These are phyloP conservation scores for Hypoxylon lienhwacheense DNA, from an alignment of 495 filamentous ascomycete species.

Conservation along the genomic window DNA sequence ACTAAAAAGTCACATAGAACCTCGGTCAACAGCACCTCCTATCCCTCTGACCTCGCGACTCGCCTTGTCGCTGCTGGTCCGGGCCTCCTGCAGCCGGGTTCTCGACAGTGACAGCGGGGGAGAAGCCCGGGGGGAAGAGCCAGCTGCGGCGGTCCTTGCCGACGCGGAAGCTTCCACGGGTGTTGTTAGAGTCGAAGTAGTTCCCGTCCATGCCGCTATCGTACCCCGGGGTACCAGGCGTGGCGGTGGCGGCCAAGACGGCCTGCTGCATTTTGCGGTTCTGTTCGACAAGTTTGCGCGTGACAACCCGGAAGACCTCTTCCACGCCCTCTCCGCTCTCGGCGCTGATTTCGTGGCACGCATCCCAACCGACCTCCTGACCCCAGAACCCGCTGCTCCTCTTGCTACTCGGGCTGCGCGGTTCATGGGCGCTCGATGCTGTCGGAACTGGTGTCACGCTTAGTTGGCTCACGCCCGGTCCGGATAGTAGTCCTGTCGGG, in stretches of 20 bases:
- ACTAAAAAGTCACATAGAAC: not conserved
- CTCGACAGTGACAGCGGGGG: constrained; percentile 50
- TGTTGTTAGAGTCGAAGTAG: constrained; percentile 53
- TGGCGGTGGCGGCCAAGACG: constrained; percentile 48
- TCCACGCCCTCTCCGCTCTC: constrained; percentile 95
- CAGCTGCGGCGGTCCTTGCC: constrained; percentile 65
- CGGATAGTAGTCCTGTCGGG: constrained; percentile 23
- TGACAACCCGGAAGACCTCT: constrained; percentile 94
- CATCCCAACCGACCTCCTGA: constrained; percentile 91
- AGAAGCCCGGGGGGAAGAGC: constrained; percentile 58
- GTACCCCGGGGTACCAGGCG: constrained; percentile 40
- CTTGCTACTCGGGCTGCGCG: constrained; percentile 71
- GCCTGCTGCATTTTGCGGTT: constrained; percentile 68
- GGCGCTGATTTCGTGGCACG: constrained; percentile 93
- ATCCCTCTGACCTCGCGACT: constrained; percentile 36
- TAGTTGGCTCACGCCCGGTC: constrained; percentile 25
- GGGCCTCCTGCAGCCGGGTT: constrained; percentile 39
- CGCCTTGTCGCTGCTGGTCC: constrained; percentile 36
- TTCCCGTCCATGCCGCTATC: constrained; percentile 25
- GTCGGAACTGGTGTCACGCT: constrained; percentile 28
- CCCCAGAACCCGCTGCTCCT: constrained; percentile 85
- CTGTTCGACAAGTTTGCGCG: constrained; percentile 92
- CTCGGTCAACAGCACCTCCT: constrained; percentile 52
- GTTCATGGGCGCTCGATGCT: constrained; percentile 43
- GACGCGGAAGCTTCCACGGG: constrained; percentile 61